phyloP scores from a whole-genome alignment of 148 eudicot species.

The Silene latifolia region DNA sequence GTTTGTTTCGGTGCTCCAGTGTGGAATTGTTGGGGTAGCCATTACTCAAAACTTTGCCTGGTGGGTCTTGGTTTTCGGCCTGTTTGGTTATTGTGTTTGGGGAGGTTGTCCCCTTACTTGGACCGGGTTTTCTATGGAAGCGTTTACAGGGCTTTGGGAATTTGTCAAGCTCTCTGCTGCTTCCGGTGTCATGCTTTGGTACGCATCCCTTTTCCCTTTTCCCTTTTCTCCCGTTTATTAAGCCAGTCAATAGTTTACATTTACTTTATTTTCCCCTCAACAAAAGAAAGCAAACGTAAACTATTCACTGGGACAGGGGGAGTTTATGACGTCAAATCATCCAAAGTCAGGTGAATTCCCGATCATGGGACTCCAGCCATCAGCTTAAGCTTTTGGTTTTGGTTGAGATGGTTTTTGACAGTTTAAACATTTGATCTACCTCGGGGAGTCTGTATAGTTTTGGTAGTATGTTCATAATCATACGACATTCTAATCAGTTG shows the following conservation, averaged over 20 bases:
- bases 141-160: slow-evolving; percentile 51
- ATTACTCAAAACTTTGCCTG: slow-evolving; percentile 36
- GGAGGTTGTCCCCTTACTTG: slow-evolving; percentile 49
- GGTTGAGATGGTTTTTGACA: no score
- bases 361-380: no score
- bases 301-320: no score
- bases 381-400: no score
- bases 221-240: neutral
- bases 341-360: no score
- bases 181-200: slow-evolving; percentile 63
- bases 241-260: no score
- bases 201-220: neutral
- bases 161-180: slow-evolving; percentile 46
- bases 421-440: no score
- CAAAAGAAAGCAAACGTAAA: no score
- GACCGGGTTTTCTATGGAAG: slow-evolving; percentile 48
- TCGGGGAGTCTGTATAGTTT: no score
- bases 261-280: no score
- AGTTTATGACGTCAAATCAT: no score
- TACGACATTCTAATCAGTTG: neutral
- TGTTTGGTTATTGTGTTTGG: slow-evolving; percentile 25
- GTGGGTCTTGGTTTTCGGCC: slow-evolving; percentile 41
- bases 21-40: slow-evolving; percentile 36
- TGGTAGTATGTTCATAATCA: no score
- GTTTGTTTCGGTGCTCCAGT: slow-evolving; percentile 26